Percentiles rank a stretch among this genome's conserved stretches.
Evolutionary conservation across 2,329 filamentous ascomycete genomes (phyloP).

Genomic region (Grosmannia clavigera): DNA sequence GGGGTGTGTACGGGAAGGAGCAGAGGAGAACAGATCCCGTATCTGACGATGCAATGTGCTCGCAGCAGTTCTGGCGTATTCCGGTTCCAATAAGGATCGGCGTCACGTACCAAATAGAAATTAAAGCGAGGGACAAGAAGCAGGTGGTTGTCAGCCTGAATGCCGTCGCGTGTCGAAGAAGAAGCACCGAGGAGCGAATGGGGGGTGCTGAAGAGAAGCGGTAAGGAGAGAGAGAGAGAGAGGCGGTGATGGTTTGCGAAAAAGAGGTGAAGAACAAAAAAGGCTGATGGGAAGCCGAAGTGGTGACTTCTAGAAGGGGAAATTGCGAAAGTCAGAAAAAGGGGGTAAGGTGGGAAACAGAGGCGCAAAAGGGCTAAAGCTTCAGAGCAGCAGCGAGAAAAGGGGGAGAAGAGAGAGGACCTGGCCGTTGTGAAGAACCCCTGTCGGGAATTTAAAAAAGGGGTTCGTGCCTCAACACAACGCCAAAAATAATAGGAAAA

Average conservation of each 20-base stretch:
- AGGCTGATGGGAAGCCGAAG: constrained; percentile 2
- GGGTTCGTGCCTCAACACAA: constrained; percentile 10
- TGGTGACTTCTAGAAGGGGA: constrained; percentile 13
- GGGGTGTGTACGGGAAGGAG: not conserved
- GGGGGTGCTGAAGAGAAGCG: not conserved
- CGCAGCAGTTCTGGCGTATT: not conserved
- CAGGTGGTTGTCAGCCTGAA: not conserved
- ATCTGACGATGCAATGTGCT: not conserved
- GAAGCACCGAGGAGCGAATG: not conserved
- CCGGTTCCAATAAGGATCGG: not conserved
- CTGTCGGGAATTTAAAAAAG: constrained; percentile 10
- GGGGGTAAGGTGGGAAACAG: constrained; percentile 9
- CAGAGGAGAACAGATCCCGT: not conserved
- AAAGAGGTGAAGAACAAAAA: constrained; percentile 4
- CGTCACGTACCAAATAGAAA: not conserved
- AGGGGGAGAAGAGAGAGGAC: not conserved
- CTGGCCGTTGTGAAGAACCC: constrained; percentile 4
- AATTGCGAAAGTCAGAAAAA: constrained; percentile 13
- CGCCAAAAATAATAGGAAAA: not conserved
- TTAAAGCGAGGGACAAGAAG: not conserved
- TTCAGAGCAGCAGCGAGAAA: not conserved
- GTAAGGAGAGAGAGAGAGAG: not conserved
- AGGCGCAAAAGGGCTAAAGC: constrained; percentile 2
- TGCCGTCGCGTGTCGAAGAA: constrained; percentile 6
- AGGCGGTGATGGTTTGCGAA: constrained; percentile 4